Evolutionary conservation across 495 filamentous ascomycete genomes (phyloP).

Genomic region (Penicillium argentinense): DNA sequence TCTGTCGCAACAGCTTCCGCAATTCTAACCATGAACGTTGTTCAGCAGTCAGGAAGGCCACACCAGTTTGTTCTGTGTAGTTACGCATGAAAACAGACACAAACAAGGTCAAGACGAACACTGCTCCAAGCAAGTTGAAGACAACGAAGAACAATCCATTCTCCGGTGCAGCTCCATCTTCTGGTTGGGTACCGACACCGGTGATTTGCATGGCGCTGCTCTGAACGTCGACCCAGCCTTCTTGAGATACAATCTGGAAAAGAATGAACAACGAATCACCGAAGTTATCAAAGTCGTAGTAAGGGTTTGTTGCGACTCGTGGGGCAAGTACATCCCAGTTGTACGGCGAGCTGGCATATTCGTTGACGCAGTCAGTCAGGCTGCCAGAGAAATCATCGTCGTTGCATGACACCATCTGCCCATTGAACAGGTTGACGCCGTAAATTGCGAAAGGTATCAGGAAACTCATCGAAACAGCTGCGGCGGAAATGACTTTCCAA

Average conservation of each 20-base stretch:
- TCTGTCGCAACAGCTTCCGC: slow-evolving; percentile 87
- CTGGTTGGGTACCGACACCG: slow-evolving; percentile 70
- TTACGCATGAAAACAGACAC: slow-evolving; percentile 99
- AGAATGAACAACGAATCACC: slow-evolving; percentile 89
- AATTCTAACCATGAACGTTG: slow-evolving; percentile 97
- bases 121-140: slow-evolving; percentile 94
- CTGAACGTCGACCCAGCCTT: slow-evolving; percentile 95
- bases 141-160: slow-evolving; percentile 93
- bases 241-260: slow-evolving; percentile 98
- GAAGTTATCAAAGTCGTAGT: slow-evolving; percentile 93
- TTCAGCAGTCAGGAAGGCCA: slow-evolving; percentile 93
- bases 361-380: slow-evolving; percentile 70
- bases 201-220: slow-evolving; percentile 78
- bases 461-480: slow-evolving; percentile 90
- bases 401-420: slow-evolving; percentile 78
- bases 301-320: slow-evolving; percentile 74
- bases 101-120: slow-evolving; percentile 97
- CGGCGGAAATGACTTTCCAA: slow-evolving; percentile 83
- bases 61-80: slow-evolving; percentile 97
- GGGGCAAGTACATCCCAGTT: slow-evolving; percentile 84
- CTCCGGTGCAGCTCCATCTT: slow-evolving; percentile 64
- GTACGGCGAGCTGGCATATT: slow-evolving; percentile 74
- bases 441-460: slow-evolving; percentile 97
- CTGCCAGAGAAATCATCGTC: slow-evolving; percentile 58
- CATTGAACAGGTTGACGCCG: slow-evolving; percentile 87